phyloP scores from a whole-genome alignment of 148 eudicot genomes.

The Cornus florida region DNA sequence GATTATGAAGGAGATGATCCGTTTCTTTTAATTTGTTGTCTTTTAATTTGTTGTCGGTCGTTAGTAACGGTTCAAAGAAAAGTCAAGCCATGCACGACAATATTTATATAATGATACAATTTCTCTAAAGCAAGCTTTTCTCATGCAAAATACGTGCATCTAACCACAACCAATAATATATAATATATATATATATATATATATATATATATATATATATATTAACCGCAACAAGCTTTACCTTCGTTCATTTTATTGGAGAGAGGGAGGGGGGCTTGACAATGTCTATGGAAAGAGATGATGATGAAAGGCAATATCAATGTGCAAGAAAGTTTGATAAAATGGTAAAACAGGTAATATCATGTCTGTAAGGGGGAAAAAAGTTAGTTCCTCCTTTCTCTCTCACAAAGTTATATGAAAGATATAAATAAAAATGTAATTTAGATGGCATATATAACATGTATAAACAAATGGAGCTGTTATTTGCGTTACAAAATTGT shows the following conservation, averaged over 20 bases:
- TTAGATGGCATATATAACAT: neutral
- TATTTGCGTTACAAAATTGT: too few species aligned
- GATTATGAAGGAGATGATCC: too few species aligned
- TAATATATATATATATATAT: neutral
- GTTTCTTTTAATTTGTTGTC: too few species aligned
- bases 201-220: neutral
- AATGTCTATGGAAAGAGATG: neutral
- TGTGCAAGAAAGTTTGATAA: conserved; percentile 12
- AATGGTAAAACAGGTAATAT: conserved; percentile 15
- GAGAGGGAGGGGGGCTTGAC: neutral
- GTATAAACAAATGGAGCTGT: too few species aligned
- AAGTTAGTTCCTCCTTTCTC: neutral
- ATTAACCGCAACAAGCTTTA: too few species aligned
- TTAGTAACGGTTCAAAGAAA: too few species aligned
- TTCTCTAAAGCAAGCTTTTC: conserved; percentile 1
- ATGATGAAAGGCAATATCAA: conserved; percentile 7
- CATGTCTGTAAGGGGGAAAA: too few species aligned
- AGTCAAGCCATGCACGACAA: too few species aligned
- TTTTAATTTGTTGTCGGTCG: too few species aligned
- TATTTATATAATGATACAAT: neutral
- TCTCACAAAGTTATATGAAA: neutral
- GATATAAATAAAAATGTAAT: too few species aligned
- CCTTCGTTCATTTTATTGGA: neutral
- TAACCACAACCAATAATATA: neutral
- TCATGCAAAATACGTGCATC: neutral